These are phyloP conservation scores for Aspergillus bombycis DNA, from an alignment of 2,329 filamentous ascomycete genomes.

Conservation along the genomic window DNA sequence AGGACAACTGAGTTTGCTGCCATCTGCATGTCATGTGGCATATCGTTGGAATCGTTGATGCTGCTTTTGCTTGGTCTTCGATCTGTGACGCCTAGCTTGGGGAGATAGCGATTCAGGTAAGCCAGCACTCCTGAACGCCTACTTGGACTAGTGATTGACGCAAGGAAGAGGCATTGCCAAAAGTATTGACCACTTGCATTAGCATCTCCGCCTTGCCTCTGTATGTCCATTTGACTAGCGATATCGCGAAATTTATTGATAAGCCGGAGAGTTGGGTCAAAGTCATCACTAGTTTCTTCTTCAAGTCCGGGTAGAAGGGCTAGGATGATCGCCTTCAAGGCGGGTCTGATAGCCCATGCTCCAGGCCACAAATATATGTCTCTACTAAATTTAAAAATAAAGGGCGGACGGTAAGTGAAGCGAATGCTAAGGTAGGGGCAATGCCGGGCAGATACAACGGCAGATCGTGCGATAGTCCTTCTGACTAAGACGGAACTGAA, in stretches of 20 bases:
- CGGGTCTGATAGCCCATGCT: slow-evolving; percentile 75
- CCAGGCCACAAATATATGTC: slow-evolving; percentile 72
- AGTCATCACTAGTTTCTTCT: slow-evolving; percentile 96
- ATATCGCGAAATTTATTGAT: slow-evolving; percentile 75
- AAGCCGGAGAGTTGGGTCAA: slow-evolving; percentile 80
- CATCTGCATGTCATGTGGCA: slow-evolving; percentile 34
- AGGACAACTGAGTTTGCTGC: slow-evolving; percentile 55
- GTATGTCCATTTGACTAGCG: slow-evolving; percentile 56
- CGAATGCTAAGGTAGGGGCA: slow-evolving; percentile 87
- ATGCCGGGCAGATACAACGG: slow-evolving; percentile 88
- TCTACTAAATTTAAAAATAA: slow-evolving; percentile 85
- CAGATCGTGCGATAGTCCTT: slow-evolving; percentile 79
- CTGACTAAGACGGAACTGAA: slow-evolving; percentile 47
- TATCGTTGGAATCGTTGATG: slow-evolving; percentile 29
- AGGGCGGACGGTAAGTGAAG: slow-evolving; percentile 85
- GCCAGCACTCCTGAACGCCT: slow-evolving; percentile 84
- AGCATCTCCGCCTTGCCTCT: slow-evolving; percentile 53
- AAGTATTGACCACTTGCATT: slow-evolving; percentile 80
- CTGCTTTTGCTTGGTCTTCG: slow-evolving; percentile 34
- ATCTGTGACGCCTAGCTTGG: slow-evolving; percentile 62
- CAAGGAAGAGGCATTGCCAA: slow-evolving; percentile 97
- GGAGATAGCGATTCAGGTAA: slow-evolving; percentile 78
- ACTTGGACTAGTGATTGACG: slow-evolving; percentile 85
- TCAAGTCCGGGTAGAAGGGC: slow-evolving; percentile 89
- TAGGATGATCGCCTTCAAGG: slow-evolving; percentile 86